Conservation (phyloP, 768 basidiomycete genomes). For the Boletus subparvulus region DNA sequence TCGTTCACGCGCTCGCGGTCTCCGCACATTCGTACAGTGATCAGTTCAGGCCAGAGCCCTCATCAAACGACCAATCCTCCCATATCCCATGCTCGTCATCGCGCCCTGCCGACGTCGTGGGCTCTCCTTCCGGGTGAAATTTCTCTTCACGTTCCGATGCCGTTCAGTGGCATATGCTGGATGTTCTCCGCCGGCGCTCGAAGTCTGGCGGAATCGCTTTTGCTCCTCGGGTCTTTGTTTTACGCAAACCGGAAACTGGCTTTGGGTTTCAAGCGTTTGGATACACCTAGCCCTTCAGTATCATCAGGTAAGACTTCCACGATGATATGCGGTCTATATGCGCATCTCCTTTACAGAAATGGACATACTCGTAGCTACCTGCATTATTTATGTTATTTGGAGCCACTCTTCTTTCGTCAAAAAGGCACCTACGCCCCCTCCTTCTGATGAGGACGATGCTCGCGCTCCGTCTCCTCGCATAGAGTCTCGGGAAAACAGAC, state of each 20-base stretch:
- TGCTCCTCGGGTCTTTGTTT: slow-evolving; percentile 63
- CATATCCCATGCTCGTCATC: slow-evolving; percentile 44
- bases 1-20: slow-evolving; percentile 75
- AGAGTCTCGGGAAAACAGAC: slow-evolving; percentile 50
- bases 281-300: slow-evolving; percentile 42
- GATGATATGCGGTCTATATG: background rate
- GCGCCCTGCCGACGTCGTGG: slow-evolving; percentile 18
- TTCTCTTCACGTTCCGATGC: slow-evolving; percentile 45
- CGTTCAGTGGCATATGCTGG: slow-evolving; percentile 40
- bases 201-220: slow-evolving; percentile 58
- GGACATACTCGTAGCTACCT: slow-evolving; percentile 49
- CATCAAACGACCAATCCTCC: slow-evolving; percentile 41
- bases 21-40: slow-evolving; percentile 45
- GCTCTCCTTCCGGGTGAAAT: slow-evolving; percentile 50
- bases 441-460: slow-evolving; percentile 21
- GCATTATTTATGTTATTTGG: slow-evolving; percentile 62
- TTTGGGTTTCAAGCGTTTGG: slow-evolving; percentile 7
- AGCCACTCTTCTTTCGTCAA: slow-evolving; percentile 51
- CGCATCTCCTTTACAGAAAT: slow-evolving; percentile 46
- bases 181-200: slow-evolving; percentile 60
- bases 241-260: slow-evolving; percentile 48
- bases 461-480: slow-evolving; percentile 41
- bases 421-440: slow-evolving; percentile 10
- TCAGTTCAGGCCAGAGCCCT: slow-evolving; percentile 36
- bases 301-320: slow-evolving; percentile 45